Conservation (phyloP, 2,329 filamentous ascomycete genomes). For the Pseudogymnoascus sp. region DNA sequence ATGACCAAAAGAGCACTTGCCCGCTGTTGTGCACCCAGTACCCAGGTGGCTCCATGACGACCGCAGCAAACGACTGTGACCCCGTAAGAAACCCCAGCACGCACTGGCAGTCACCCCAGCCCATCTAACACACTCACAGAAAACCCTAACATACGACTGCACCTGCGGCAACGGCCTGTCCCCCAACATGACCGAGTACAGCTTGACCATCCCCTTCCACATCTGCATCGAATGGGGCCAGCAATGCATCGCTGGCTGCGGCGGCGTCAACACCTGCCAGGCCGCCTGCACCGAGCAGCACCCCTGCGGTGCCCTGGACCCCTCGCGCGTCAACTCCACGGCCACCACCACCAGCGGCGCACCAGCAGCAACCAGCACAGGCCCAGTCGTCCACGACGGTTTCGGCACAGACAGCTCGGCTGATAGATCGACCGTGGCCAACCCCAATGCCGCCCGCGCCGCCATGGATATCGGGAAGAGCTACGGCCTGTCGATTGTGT, state of each 20-base stretch:
- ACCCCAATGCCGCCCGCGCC: slow-evolving; percentile 26
- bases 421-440: slow-evolving; percentile 11
- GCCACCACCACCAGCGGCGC: slow-evolving; percentile 38
- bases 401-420: slow-evolving; percentile 28
- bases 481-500: slow-evolving; percentile 48
- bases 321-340: slow-evolving; percentile 51
- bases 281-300: slow-evolving; percentile 55
- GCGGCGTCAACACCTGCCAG: slow-evolving; percentile 50
- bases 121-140: slow-evolving; percentile 30
- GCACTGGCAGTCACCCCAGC: not conserved
- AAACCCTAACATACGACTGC: slow-evolving; percentile 61
- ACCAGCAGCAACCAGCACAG: slow-evolving; percentile 32
- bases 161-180: slow-evolving; percentile 59
- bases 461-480: slow-evolving; percentile 46
- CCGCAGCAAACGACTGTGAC: slow-evolving; percentile 59
- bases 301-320: slow-evolving; percentile 65
- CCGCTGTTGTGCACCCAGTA: slow-evolving; percentile 65
- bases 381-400: slow-evolving; percentile 36
- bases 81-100: slow-evolving; percentile 39
- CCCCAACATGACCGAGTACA: slow-evolving; percentile 71
- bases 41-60: slow-evolving; percentile 35
- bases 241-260: slow-evolving; percentile 58
- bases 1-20: slow-evolving; percentile 54
- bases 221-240: slow-evolving; percentile 64
- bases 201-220: slow-evolving; percentile 71